Conservation (phyloP, 2,329 filamentous ascomycete genomes). For the Penicillium sp. region DNA sequence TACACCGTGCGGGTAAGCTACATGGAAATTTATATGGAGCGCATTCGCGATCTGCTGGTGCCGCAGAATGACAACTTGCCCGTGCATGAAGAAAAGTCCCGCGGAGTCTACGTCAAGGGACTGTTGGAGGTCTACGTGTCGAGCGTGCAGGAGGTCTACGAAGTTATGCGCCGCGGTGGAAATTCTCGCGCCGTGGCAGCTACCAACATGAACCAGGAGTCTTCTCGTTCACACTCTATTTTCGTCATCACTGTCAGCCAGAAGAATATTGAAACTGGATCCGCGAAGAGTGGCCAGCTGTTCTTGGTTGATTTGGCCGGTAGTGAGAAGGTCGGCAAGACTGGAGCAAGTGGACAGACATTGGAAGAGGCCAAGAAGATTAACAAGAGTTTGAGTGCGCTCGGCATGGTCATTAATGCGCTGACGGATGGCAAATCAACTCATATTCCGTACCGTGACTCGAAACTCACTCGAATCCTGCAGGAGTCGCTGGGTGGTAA, state of each 20-base stretch:
- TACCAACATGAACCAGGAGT: constrained; percentile 99
- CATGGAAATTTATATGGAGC: constrained; percentile 99
- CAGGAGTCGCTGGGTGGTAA: constrained; percentile 98
- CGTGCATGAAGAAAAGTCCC: constrained; percentile 96
- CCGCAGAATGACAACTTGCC: constrained; percentile 95
- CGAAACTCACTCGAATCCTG: constrained; percentile 92
- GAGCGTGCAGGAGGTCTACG: constrained; percentile 92
- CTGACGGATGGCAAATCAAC: constrained; percentile 96
- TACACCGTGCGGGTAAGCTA: constrained; percentile 99
- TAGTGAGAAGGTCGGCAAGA: constrained; percentile 98
- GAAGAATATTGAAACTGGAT: constrained; percentile 96
- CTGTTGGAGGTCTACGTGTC: constrained; percentile 93
- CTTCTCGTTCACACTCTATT: constrained; percentile 96
- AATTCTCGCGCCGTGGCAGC: constrained; percentile 86
- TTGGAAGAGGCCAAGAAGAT: constrained; percentile 99
- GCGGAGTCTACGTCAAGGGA: constrained; percentile 95
- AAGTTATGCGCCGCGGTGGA: constrained; percentile 92
- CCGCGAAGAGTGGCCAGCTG: constrained; percentile 91
- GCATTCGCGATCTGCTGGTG: constrained; percentile 87
- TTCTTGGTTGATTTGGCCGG: constrained; percentile 98
- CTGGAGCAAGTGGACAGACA: constrained; percentile 93
- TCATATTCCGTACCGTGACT: constrained; percentile 95
- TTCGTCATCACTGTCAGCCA: constrained; percentile 96
- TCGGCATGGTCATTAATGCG: constrained; percentile 99
- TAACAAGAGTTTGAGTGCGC: constrained; percentile 97